phyloP scores from a whole-genome alignment of 1,284 basidiomycete genomes.

The Apiotrichum veenhuisii region DNA sequence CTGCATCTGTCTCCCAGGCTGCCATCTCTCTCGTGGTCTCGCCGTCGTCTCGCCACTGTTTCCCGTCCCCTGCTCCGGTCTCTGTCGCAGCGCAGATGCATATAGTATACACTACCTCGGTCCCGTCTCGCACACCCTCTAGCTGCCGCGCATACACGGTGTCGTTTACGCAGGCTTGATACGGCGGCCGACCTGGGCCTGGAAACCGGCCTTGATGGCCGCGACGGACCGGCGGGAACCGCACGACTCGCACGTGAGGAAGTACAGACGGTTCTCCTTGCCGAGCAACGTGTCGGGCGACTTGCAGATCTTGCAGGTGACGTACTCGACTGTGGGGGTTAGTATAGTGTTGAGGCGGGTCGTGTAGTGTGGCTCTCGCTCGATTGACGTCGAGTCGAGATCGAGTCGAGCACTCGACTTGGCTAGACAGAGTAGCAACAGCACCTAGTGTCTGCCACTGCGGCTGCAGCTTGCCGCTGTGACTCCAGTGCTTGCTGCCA shows the following conservation, averaged over 20 bases:
- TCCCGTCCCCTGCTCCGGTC: too few relatives aligned
- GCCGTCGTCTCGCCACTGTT: too few relatives aligned
- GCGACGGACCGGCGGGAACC: slow-evolving; percentile 89
- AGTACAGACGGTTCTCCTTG: slow-evolving; percentile 99
- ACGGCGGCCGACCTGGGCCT: slow-evolving; percentile 69
- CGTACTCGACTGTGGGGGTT: slow-evolving; percentile 79
- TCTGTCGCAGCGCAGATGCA: slow-evolving; percentile 3
- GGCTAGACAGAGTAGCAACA: too few relatives aligned
- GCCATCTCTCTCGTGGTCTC: too few relatives aligned
- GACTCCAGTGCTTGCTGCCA: too few relatives aligned
- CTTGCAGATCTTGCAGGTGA: slow-evolving; percentile 99
- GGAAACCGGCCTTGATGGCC: slow-evolving; percentile 97
- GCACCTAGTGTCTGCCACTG: too few relatives aligned
- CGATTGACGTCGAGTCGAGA: too few relatives aligned
- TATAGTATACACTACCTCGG: slow-evolving; percentile 14
- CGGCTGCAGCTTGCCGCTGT: too few relatives aligned
- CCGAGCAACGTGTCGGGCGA: slow-evolving; percentile 93
- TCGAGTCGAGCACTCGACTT: too few relatives aligned
- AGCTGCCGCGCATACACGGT: not conserved
- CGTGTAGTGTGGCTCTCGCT: too few relatives aligned
- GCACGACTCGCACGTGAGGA: slow-evolving; percentile 95
- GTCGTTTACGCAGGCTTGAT: slow-evolving; percentile 16
- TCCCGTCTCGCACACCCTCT: not conserved
- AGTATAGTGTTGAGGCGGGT: not conserved
- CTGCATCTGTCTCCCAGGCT: too few relatives aligned